These are phyloP conservation scores for Yarrowia alimentaria DNA, from an alignment of 805 yeast genomes.

Conservation along the genomic window DNA sequence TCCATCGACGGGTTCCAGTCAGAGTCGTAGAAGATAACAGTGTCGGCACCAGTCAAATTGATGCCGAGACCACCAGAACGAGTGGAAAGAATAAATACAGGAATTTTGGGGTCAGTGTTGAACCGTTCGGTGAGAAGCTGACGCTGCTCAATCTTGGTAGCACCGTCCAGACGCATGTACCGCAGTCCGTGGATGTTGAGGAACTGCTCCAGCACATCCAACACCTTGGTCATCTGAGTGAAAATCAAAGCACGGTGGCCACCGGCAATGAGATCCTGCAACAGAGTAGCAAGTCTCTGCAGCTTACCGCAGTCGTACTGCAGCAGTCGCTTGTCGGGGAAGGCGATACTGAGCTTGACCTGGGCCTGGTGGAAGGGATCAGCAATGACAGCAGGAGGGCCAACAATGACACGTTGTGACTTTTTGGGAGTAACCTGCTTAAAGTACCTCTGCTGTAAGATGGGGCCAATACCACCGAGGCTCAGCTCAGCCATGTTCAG, in stretches of 20 bases:
- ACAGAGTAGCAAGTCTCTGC: conserved; percentile 72
- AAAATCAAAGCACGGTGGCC: conserved; percentile 95
- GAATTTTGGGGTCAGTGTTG: conserved; percentile 79
- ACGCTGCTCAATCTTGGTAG: conserved; percentile 95
- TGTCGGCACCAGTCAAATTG: conserved; percentile 96
- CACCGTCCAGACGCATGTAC: conserved; percentile 94
- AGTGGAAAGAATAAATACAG: conserved; percentile 88
- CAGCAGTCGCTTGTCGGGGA: conserved; percentile 88
- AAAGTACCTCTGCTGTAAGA: conserved; percentile 30
- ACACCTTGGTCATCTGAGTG: conserved; percentile 96
- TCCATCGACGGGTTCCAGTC: conserved; percentile 99
- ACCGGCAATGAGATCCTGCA: conserved; percentile 72
- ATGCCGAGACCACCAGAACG: conserved; percentile 99
- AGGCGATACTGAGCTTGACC: conserved; percentile 84
- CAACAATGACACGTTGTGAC: conserved; percentile 17
- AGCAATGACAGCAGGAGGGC: conserved; percentile 17
- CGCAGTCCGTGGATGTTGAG: conserved; percentile 91
- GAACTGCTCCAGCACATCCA: conserved; percentile 90
- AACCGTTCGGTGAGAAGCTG: conserved; percentile 91
- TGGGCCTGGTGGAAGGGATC: conserved; percentile 76
- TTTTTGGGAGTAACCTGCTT: conserved; percentile 24
- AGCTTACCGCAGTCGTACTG: conserved; percentile 97
- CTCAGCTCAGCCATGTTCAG: conserved; percentile 53
- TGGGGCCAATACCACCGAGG: conserved; percentile 34
- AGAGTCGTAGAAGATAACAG: conserved; percentile 95